These are phyloP conservation scores for Phialophora expanda DNA, from an alignment of 2,329 filamentous ascomycete genomes.

Conservation along the genomic window DNA sequence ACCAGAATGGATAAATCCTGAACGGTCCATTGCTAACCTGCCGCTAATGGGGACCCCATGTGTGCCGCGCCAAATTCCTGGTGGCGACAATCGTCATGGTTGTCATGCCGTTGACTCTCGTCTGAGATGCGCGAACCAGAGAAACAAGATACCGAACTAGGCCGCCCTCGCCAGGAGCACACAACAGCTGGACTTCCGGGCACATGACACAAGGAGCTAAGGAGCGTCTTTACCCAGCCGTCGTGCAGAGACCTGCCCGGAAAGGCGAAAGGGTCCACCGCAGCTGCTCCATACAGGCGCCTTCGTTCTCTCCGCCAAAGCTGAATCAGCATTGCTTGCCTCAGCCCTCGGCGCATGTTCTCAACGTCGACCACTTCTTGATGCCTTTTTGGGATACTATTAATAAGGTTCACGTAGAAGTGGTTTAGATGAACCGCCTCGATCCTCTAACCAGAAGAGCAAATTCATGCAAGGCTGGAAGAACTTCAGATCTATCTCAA, in stretches of 20 bases:
- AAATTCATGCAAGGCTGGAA: slow-evolving; percentile 19
- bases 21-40: background rate
- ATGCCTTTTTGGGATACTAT: slow-evolving; percentile 8
- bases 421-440: background rate
- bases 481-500: background rate
- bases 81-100: slow-evolving; percentile 5
- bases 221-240: background rate
- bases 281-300: background rate
- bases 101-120: slow-evolving; percentile 2
- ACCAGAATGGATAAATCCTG: background rate
- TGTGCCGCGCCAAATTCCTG: background rate
- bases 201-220: background rate
- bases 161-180: slow-evolving; percentile 4
- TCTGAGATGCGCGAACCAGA: slow-evolving; percentile 11
- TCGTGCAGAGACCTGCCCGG: slow-evolving; percentile 6
- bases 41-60: slow-evolving; percentile 5
- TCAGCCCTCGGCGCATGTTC: background rate
- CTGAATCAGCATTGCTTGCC: slow-evolving; percentile 16
- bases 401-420: background rate
- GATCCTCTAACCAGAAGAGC: background rate
- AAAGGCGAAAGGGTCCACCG: slow-evolving; percentile 1
- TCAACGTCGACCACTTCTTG: slow-evolving; percentile 3
- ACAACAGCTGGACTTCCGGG: background rate
- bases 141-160: slow-evolving; percentile 12
- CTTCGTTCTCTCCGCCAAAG: background rate